phyloP scores from a whole-genome alignment of 2,329 filamentous ascomycete species.

The Penicillium occitanis region DNA sequence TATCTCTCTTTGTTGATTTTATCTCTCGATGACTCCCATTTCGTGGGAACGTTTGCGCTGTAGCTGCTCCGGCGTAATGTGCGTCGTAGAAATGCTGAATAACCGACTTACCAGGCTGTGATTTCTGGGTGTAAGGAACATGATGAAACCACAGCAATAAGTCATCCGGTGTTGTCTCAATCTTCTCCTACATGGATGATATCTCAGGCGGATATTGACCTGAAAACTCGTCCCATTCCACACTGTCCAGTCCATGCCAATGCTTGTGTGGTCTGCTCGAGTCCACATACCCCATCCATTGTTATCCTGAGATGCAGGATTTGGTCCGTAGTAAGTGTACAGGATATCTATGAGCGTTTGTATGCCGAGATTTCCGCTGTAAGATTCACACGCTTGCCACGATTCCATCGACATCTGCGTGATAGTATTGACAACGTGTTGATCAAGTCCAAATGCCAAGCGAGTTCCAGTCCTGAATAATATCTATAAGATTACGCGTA shows the following conservation, averaged over 20 bases:
- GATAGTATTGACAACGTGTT: constrained; percentile 57
- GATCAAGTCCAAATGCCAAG: constrained; percentile 62
- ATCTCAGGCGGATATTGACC: constrained; percentile 66
- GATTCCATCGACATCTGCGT: constrained; percentile 65
- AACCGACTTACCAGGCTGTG: constrained; percentile 65
- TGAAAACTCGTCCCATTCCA: constrained; percentile 65
- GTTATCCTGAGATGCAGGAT: constrained; percentile 63
- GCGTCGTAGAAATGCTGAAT: constrained; percentile 67
- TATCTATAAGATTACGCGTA: constrained; percentile 45
- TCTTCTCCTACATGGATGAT: constrained; percentile 57
- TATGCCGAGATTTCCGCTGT: constrained; percentile 67
- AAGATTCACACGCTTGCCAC: constrained; percentile 70
- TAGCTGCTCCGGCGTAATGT: constrained; percentile 60
- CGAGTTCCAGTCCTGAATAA: constrained; percentile 67
- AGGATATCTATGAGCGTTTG: constrained; percentile 69
- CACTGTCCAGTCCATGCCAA: constrained; percentile 72
- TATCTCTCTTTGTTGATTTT: constrained; percentile 62
- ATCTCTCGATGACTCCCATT: constrained; percentile 57
- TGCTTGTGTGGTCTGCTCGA: constrained; percentile 56
- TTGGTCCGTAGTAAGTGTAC: constrained; percentile 63
- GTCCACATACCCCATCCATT: constrained; percentile 74
- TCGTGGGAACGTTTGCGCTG: constrained; percentile 56
- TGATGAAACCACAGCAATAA: constrained; percentile 74
- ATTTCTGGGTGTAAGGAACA: constrained; percentile 63
- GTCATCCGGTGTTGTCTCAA: constrained; percentile 65